A percentile compares a stretch with the other conserved stretches of the same genome.
Conservation (phyloP, 106 monocot species). For the Dioscorea dumetorum region DNA sequence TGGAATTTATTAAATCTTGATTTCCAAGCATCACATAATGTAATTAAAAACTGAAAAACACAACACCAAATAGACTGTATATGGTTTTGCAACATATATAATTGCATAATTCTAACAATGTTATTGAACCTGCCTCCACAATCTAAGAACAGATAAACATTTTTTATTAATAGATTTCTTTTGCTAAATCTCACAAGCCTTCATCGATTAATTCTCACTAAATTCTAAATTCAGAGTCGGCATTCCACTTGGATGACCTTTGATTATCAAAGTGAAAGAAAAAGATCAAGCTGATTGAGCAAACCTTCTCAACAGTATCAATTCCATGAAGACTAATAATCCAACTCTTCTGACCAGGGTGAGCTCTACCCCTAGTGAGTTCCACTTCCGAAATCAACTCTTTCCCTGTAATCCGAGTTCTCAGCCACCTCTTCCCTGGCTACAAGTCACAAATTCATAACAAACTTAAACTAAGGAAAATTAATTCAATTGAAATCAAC, state of each 20-base stretch:
- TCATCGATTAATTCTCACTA: too few species aligned
- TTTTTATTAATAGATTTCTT: neutral
- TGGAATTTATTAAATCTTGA: too few species aligned
- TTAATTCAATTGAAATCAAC: neutral
- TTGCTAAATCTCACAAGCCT: neutral
- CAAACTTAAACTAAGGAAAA: neutral
- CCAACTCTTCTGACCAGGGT: conserved; percentile 74
- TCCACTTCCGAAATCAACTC: conserved; percentile 51
- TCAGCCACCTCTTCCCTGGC: conserved; percentile 93
- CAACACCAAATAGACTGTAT: too few species aligned
- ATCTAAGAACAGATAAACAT: neutral
- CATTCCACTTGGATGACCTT: too few species aligned
- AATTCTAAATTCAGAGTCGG: too few species aligned
- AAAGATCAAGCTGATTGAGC: neutral
- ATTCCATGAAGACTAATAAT: conserved; percentile 66
- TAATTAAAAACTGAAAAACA: too few species aligned
- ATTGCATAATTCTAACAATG: too few species aligned
- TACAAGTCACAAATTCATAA: conserved; percentile 10
- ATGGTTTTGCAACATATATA: too few species aligned
- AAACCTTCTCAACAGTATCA: conserved; percentile 65
- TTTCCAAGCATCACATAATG: too few species aligned
- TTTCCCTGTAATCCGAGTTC: conserved; percentile 42
- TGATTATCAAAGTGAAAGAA: neutral
- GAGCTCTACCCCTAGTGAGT: conserved; percentile 57
- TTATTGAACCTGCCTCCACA: neutral